A percentile compares a stretch with the other conserved stretches of the same genome.
Evolutionary conservation across 805 yeast genomes (phyloP).

Genomic region (Metschnikowia henanensis): DNA sequence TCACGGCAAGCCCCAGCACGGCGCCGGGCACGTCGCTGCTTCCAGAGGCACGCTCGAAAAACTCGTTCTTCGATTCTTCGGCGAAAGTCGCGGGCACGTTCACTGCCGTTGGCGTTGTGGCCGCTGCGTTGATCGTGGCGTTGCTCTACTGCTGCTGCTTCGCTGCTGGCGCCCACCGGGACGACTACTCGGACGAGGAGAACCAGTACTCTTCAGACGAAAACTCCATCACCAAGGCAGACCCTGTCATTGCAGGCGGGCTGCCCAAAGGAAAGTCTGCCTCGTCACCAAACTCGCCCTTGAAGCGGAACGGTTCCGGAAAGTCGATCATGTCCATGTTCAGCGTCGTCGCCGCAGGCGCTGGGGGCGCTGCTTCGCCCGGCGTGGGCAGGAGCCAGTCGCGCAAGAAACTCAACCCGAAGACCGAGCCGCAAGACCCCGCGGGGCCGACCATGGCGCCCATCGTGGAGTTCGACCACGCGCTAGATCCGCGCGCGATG

Average conservation of each 20-base stretch:
- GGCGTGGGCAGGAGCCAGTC: slow-evolving; percentile 30
- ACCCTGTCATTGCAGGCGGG: slow-evolving; percentile 12
- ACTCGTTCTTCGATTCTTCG: slow-evolving; percentile 59
- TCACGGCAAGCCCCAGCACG: slow-evolving; percentile 20
- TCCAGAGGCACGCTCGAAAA: slow-evolving; percentile 6
- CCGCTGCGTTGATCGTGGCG: slow-evolving; percentile 41
- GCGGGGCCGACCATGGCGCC: slow-evolving; percentile 33
- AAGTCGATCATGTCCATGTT: slow-evolving; percentile 34
- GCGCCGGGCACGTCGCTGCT: slow-evolving; percentile 5
- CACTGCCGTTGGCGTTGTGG: slow-evolving; percentile 72
- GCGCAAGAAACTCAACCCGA: slow-evolving; percentile 28
- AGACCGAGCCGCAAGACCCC: slow-evolving; percentile 14
- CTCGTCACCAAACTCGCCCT: slow-evolving; percentile 10
- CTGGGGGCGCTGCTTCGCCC: slow-evolving; percentile 14
- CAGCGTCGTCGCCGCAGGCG: slow-evolving; percentile 13
- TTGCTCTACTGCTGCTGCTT: slow-evolving; percentile 44
- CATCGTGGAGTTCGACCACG: slow-evolving; percentile 24
- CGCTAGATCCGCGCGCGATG: slow-evolving; percentile 19
- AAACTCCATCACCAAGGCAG: slow-evolving; percentile 22
- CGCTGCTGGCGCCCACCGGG: slow-evolving; percentile 19
- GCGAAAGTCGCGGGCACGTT: slow-evolving; percentile 89
- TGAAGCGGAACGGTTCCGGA: slow-evolving; percentile 35
- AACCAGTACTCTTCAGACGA: slow-evolving; percentile 38
- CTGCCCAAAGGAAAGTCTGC: slow-evolving; percentile 13
- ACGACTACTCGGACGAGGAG: slow-evolving; percentile 40